Evolutionary conservation across 2,329 filamentous ascomycete species (phyloP), one percentile per base, ranked within the genome.

Genomic region (Pseudogymnoascus sp.): DNA sequence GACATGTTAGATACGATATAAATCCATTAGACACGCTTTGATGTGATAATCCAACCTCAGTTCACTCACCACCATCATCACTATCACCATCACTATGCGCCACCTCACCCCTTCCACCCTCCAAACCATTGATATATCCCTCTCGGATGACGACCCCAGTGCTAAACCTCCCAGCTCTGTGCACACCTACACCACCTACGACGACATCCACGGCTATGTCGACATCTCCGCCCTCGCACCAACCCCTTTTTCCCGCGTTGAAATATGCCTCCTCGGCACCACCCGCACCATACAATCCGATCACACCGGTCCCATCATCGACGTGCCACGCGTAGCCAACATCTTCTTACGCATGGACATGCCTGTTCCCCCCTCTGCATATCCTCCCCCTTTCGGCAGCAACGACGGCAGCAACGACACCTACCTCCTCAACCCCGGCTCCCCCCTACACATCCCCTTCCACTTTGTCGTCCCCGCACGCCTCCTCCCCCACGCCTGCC

Each of bases 381-480:
- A 41, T 19, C 38, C 38, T 23, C 57, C 59, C 48, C 67, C 69
- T 33, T 61, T 63, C 8, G 59, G 65, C 0, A 71, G 71, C 58
- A 10, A 30, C 23, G 18, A 55, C 8, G 59, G 65, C 0, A 71
- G 71, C 58, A 10, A 30, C 23, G 18, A 55, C 48, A 19, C 23
- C 48, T 55, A 30, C 18, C 23, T 34, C 7, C n/a, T 55, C n/a
- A 28, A 55, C 23, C 66, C 67, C 18, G 69, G 69, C 7, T 63
- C 60, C 26, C 70, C 66, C n/a, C 68, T 70, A 52, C 65, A 57
- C 3, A 70, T 70, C 19, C 64, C 67, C 2, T 70, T 68, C 64
- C 67, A 71, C 60, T 71, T 71, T 59, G 69, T 68, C n/a, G 63
- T 71, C 48, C 70, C 70, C 1, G 63, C 67, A 13, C 68, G 66